These are phyloP conservation scores for Oenanthe javanica DNA, from an alignment of 140 eudicot genomes.

Conservation along the genomic window DNA sequence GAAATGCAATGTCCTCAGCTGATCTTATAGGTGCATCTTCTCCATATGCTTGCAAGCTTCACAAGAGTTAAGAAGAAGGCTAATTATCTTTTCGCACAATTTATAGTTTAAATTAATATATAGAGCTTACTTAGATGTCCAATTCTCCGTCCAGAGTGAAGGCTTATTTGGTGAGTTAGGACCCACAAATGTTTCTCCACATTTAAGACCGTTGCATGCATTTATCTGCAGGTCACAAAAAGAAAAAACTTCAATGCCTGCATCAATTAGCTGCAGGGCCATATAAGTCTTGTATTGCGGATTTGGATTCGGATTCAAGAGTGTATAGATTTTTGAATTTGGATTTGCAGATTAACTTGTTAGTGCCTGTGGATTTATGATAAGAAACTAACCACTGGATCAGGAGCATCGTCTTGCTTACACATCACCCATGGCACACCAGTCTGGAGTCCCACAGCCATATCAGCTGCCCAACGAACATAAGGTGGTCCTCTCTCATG, in stretches of 20 bases:
- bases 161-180: slow-evolving; percentile 91
- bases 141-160: slow-evolving; percentile 85
- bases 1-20: slow-evolving; percentile 75
- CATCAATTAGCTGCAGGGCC: neutral
- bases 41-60: slow-evolving; percentile 69
- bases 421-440: slow-evolving; percentile 98
- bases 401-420: slow-evolving; percentile 96
- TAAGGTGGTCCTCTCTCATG: slow-evolving; percentile 46
- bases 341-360: neutral
- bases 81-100: neutral
- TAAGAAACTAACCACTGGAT: slow-evolving; percentile 60
- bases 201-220: slow-evolving; percentile 76
- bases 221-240: slow-evolving; percentile 52
- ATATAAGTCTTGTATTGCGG: too few relatives aligned
- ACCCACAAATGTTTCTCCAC: slow-evolving; percentile 78
- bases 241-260: neutral
- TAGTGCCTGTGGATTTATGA: neutral
- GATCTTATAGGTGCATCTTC: slow-evolving; percentile 16
- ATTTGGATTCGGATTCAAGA: too few relatives aligned
- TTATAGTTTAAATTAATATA: neutral
- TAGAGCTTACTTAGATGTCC: slow-evolving; percentile 67
- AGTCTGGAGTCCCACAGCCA: slow-evolving; percentile 78
- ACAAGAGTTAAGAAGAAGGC: neutral
- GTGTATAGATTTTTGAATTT: too few relatives aligned
- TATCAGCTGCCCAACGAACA: slow-evolving; percentile 73